Percentiles rank a stretch among this genome's conserved stretches.
Evolutionary conservation across 2,329 filamentous ascomycete species (phyloP).

Genomic region (Talaromyces sp.): DNA sequence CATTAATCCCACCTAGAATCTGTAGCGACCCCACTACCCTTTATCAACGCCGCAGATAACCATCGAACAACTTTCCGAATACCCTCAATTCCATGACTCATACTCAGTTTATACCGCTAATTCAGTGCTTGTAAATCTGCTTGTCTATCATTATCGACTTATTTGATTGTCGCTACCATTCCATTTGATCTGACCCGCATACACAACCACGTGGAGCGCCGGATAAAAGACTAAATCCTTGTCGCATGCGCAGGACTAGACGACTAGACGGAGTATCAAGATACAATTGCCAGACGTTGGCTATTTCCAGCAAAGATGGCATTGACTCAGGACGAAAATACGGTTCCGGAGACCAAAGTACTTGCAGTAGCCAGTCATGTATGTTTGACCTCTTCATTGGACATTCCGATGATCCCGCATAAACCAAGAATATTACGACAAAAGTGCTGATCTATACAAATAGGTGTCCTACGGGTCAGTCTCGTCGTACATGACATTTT

Average conservation of each 20-base stretch:
- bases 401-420: background rate
- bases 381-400: slow-evolving; percentile 43
- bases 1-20: background rate
- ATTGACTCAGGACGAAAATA: slow-evolving; percentile 15
- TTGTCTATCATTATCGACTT: background rate
- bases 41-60: slow-evolving; percentile 1
- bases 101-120: background rate
- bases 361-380: slow-evolving; percentile 95
- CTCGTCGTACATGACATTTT: background rate
- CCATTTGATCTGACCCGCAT: background rate
- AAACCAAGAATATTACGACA: slow-evolving; percentile 1
- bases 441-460: slow-evolving; percentile 22
- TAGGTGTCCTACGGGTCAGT: slow-evolving; percentile 20
- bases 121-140: background rate
- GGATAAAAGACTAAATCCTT: background rate
- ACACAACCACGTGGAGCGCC: background rate
- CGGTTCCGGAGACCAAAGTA: slow-evolving; percentile 65
- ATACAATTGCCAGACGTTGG: background rate
- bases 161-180: background rate
- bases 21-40: background rate
- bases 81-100: slow-evolving; percentile 4
- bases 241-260: background rate
- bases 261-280: background rate
- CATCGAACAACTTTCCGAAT: slow-evolving; percentile 5
- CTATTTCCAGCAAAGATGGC: slow-evolving; percentile 11